Evolutionary conservation across 148 eudicot genomes (phyloP).

Genomic region (Rhododendron ferrugineum): DNA sequence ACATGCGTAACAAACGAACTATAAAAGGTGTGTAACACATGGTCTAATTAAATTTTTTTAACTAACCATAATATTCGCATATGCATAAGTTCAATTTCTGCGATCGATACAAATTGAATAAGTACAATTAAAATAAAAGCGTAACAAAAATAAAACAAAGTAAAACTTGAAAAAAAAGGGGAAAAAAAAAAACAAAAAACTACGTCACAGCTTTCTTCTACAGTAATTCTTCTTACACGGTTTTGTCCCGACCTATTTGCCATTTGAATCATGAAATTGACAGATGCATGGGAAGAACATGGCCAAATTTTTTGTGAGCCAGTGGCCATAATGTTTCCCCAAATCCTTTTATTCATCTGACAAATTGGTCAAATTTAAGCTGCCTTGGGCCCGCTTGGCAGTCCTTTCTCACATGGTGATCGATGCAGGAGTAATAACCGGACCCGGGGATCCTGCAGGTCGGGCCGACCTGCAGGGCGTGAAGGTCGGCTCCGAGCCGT

Average conservation of each 20-base stretch:
- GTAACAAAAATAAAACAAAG: not conserved
- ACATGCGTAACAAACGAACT: not conserved
- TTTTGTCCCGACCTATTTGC: slow-evolving; percentile 13
- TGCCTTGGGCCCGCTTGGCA: not conserved
- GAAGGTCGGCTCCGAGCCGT: no score
- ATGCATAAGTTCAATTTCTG: not conserved
- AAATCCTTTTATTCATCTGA: not conserved
- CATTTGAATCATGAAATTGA: slow-evolving; percentile 1
- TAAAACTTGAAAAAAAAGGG: not conserved
- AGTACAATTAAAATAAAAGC: no score
- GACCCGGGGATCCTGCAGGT: no score
- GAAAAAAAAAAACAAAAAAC: not conserved
- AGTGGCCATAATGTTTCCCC: not conserved
- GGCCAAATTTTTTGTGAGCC: not conserved
- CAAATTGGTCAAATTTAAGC: not conserved
- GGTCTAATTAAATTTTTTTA: not conserved
- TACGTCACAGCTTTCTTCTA: not conserved
- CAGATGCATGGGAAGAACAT: not conserved
- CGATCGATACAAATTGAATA: not conserved
- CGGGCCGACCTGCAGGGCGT: no score
- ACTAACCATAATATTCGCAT: not conserved
- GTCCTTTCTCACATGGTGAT: not conserved
- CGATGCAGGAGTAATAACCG: not conserved
- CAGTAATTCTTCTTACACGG: not conserved
- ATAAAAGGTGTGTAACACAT: not conserved